Base-by-base conservation (phyloP, 495 filamentous ascomycete genomes). In the Penicillium robsamsonii region DNA sequence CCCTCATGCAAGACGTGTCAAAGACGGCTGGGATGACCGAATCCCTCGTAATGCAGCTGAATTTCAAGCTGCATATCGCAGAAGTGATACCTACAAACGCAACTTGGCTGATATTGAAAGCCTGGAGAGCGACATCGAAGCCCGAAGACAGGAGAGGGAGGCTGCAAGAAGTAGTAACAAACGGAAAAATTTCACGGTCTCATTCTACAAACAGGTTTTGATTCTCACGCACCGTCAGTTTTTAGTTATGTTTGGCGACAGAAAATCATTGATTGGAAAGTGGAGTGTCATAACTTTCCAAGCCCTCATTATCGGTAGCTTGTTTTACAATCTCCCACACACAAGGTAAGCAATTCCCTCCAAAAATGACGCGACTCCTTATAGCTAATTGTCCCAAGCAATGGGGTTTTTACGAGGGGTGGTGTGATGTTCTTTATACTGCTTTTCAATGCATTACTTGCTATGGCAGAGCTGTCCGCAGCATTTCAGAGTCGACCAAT, bases 401-500 rank as follows among this genome's bases (percentile, higher is more conserved):
- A 67, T 44, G 77, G 78, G 11, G 70, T 78, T 8, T 81, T 81
- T 46, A 74, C 69, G 1, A 55, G 74, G 55, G 79, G 81, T 41
- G 78, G 81, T 65, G 79, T 82, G 2, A 71, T 87, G 64, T 95
- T 94, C 72, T 91, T 90, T 67, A 80, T 87, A 44, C 70, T 95
- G 11, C 72, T 96, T 12, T 93, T 93, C 77, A 92, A 92, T 61
- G 82, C 88, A 27, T 79, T 95, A 33, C 79, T 93, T 22, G 87
- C 91, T 15, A 70, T 96, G 18, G 81, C 87, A 7, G 91, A 95
- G 60, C 75, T 93, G 31, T 90, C 86, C 15, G 72, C 84, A 25
- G 82, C 87, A 2, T 93, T 92, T 60, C 68, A 78, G 4, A 83
- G 82, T 10, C 80, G 87, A 25, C 88, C 87, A 3, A 88, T 96